Percentiles rank a stretch among this genome's conserved stretches.
Conservation (phyloP, 1,139 yeast genomes). For the Nakaseomyces delphensis region DNA sequence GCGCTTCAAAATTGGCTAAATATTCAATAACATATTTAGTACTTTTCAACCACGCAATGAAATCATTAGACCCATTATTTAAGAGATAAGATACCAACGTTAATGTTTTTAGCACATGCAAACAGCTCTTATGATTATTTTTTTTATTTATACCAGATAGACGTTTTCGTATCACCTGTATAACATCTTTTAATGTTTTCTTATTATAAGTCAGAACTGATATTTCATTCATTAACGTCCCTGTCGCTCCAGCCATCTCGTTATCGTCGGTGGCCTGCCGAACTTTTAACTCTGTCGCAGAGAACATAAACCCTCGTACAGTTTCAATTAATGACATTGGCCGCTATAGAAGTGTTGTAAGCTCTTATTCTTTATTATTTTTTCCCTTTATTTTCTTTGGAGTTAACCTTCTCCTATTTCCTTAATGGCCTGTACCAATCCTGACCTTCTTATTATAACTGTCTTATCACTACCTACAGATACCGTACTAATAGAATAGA, state of each 20-base stretch:
- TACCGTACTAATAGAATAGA: too few species aligned
- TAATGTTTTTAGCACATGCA: constrained; percentile 27
- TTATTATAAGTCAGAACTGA: constrained; percentile 29
- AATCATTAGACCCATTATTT: constrained; percentile 29
- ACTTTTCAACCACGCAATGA: constrained; percentile 25
- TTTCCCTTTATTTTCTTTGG: neutral
- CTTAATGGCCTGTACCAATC: neutral
- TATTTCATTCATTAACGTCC: constrained; percentile 30
- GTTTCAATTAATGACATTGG: constrained; percentile 25
- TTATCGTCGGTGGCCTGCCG: constrained; percentile 29
- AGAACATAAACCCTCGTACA: constrained; percentile 22
- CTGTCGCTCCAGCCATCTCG: constrained; percentile 27
- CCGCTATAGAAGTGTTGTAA: neutral
- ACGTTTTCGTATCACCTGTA: constrained; percentile 24
- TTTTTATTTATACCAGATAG: constrained; percentile 18
- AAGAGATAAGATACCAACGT: constrained; percentile 26
- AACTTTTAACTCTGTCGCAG: constrained; percentile 27
- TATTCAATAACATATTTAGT: constrained; percentile 18
- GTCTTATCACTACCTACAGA: neutral
- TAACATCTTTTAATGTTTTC: constrained; percentile 27
- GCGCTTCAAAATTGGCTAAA: constrained; percentile 15
- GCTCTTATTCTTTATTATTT: neutral
- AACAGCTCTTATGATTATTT: constrained; percentile 23
- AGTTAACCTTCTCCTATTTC: neutral
- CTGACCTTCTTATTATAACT: neutral